Evolutionary conservation across 108 stramenopile species (phyloP).

Genomic region (Nitzschia sp.): DNA sequence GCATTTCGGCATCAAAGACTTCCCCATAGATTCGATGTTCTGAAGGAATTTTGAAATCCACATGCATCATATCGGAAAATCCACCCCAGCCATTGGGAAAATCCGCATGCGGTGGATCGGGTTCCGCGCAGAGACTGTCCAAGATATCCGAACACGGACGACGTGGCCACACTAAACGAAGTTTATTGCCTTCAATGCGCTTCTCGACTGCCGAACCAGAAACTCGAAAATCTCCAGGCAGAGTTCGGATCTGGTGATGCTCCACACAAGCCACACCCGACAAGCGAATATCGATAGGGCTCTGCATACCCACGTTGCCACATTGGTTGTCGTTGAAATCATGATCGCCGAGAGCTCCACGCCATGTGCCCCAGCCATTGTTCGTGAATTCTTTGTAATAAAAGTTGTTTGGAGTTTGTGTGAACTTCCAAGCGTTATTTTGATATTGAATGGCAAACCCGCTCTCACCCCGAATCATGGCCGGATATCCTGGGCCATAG

Average conservation of each 20-base stretch:
- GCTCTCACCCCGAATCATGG: constrained; percentile 12
- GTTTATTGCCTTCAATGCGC: constrained; percentile 43
- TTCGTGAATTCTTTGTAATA: constrained; percentile 55
- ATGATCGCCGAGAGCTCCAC: constrained; percentile 25
- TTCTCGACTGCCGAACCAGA: constrained; percentile 3
- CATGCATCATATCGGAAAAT: constrained; percentile 56
- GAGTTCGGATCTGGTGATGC: constrained; percentile 47
- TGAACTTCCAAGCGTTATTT: constrained; percentile 48
- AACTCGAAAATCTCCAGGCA: constrained; percentile 45
- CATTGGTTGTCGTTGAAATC: constrained; percentile 36
- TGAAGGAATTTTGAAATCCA: constrained; percentile 85
- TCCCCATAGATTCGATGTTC: constrained; percentile 76
- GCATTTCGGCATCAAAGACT: constrained; percentile 79
- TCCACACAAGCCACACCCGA: constrained; percentile 53
- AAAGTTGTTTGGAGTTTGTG: constrained; percentile 12
- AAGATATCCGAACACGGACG: constrained; percentile 39
- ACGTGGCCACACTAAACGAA: constrained; percentile 39
- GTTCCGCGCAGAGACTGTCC: constrained; percentile 34
- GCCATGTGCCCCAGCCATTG: constrained; percentile 49
- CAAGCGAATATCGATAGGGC: constrained; percentile 74
- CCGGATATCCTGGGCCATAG: constrained; percentile 52
- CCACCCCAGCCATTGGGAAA: constrained; percentile 74
- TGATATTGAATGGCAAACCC: constrained; percentile 20
- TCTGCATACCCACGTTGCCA: constrained; percentile 51
- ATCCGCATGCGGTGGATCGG: constrained; percentile 71